Percentiles rank a stretch among this genome's conserved stretches.
These are phyloP conservation scores for Byssoonygena ceratinophila DNA, from an alignment of 2,329 filamentous ascomycete genomes.

Conservation along the genomic window DNA sequence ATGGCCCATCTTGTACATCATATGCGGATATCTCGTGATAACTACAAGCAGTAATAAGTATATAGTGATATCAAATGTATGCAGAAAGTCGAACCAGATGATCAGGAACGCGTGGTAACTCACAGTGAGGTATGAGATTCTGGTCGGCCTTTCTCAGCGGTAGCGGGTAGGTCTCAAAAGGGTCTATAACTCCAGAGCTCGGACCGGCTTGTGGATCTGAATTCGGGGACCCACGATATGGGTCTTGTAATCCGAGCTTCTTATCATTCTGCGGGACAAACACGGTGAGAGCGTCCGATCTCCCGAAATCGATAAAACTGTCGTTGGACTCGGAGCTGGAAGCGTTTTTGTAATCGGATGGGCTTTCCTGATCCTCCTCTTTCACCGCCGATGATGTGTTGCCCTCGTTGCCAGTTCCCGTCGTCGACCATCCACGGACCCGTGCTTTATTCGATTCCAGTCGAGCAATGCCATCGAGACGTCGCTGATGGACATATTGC, in stretches of 20 bases:
- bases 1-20: constrained; percentile 28
- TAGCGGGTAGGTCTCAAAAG: constrained; percentile 25
- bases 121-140: constrained; percentile 27
- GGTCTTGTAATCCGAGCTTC: neutral
- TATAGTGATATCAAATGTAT: too few species aligned
- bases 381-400: neutral
- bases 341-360: neutral
- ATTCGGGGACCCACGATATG: neutral
- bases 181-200: constrained; percentile 19
- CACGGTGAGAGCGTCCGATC: neutral
- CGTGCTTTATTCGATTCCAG: constrained; percentile 24
- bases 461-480: constrained; percentile 26
- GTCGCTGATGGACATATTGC: constrained; percentile 28
- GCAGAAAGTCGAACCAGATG: neutral
- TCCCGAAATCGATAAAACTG: neutral
- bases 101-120: constrained; percentile 11
- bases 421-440: constrained; percentile 21
- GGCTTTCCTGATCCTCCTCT: constrained; percentile 1
- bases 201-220: constrained; percentile 17
- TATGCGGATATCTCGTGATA: constrained; percentile 27
- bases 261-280: neutral
- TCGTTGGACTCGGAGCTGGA: neutral
- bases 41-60: constrained; percentile 22
- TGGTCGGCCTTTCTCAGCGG: constrained; percentile 21
- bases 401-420: neutral